Conservation (phyloP, 2,329 filamentous ascomycete genomes). For the Pseudogymnoascus sp. region DNA sequence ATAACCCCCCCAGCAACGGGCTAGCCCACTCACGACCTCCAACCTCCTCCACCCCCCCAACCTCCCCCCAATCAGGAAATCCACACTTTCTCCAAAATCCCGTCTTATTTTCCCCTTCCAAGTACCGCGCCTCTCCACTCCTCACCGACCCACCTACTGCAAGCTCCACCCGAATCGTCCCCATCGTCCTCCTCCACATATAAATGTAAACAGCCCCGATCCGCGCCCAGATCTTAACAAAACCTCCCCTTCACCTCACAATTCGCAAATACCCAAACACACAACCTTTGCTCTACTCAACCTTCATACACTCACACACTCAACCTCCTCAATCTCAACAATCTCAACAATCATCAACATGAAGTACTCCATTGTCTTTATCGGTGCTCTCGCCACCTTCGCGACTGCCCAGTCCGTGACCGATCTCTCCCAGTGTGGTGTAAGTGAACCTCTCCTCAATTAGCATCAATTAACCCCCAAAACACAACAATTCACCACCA, state of each 20-base stretch:
- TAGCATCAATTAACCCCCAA: background rate
- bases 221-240: background rate
- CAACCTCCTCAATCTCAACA: background rate
- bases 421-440: background rate
- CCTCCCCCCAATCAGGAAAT: background rate
- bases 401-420: background rate
- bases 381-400: background rate
- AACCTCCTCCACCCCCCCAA: background rate
- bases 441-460: background rate
- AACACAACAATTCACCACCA: background rate
- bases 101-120: background rate
- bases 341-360: background rate
- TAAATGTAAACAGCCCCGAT: conserved; percentile 4
- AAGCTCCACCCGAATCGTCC: background rate
- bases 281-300: background rate
- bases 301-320: background rate
- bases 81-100: background rate
- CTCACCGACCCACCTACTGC: background rate
- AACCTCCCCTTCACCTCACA: conserved; percentile 1
- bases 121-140: background rate
- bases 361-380: background rate
- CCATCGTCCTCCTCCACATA: background rate
- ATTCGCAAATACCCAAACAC: background rate
- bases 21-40: background rate
- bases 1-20: background rate